Conservation (phyloP, 805 yeast species). For the Ogataea trehalophila region DNA sequence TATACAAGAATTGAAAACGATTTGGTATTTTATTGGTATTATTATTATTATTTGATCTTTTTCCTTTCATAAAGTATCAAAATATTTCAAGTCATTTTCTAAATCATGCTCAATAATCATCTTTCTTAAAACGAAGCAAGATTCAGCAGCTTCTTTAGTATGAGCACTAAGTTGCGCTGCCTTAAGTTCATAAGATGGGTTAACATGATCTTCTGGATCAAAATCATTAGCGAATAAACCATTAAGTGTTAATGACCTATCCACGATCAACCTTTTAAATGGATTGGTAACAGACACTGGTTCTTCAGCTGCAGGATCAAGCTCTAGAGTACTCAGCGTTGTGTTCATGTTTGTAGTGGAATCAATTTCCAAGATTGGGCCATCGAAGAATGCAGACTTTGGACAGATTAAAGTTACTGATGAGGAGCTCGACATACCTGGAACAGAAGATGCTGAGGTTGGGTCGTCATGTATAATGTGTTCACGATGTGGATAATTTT, state of each 20-base stretch:
- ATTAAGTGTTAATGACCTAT: background rate
- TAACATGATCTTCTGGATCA: slow-evolving; percentile 9
- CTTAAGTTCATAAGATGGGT: slow-evolving; percentile 2
- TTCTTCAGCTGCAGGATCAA: background rate
- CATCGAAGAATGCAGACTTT: too few species aligned
- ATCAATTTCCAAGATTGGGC: background rate
- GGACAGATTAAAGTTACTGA: too few species aligned
- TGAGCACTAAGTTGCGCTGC: background rate
- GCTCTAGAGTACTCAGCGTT: background rate
- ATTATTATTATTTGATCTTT: too few species aligned
- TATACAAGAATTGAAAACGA: too few species aligned
- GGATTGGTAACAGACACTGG: background rate
- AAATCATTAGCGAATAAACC: slow-evolving; percentile 10
- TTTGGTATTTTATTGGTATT: too few species aligned
- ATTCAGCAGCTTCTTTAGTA: slow-evolving; percentile 2
- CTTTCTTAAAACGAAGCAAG: slow-evolving; percentile 8
- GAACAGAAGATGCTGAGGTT: background rate
- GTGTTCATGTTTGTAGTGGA: background rate
- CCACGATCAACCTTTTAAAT: background rate
- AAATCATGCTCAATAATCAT: slow-evolving; percentile 6
- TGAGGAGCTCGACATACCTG: background rate
- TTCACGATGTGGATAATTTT: slow-evolving; percentile 8
- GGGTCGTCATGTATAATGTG: background rate
- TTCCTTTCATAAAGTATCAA: too few species aligned
- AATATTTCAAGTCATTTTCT: too few species aligned